Evolutionary conservation across 2,329 filamentous ascomycete genomes (phyloP).

Genomic region (Fonsecaea pedrosoi): DNA sequence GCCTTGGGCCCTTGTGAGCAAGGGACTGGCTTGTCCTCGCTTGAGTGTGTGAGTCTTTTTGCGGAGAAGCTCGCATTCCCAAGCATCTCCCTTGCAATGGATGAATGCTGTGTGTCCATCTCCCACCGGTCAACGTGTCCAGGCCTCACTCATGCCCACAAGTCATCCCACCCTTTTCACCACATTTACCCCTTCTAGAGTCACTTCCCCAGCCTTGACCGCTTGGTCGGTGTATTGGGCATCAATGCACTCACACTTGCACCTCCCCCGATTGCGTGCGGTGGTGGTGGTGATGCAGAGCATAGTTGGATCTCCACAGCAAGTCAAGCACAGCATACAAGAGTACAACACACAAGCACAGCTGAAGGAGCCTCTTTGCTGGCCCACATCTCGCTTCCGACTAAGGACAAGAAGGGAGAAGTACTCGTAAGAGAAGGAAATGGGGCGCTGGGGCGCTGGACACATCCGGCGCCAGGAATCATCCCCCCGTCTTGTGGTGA

Average conservation of each 20-base stretch:
- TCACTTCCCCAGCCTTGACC: neutral
- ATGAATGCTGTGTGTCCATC: neutral
- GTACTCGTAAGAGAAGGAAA: constrained; percentile 3
- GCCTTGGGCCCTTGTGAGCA: neutral
- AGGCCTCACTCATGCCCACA: neutral
- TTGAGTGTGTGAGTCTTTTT: neutral
- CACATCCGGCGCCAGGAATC: constrained; percentile 17
- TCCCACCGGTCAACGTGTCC: neutral
- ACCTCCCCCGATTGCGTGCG: neutral
- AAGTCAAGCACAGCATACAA: neutral
- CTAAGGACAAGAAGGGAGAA: neutral
- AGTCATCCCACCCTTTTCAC: neutral
- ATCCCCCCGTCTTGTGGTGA: constrained; percentile 17
- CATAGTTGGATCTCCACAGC: constrained; percentile 2
- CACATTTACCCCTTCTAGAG: neutral
- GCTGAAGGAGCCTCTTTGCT: neutral
- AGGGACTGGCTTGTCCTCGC: constrained; percentile 2
- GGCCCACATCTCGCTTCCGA: neutral
- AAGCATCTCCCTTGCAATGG: neutral
- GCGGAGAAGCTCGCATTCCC: constrained; percentile 7
- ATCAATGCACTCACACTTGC: neutral
- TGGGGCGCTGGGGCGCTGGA: constrained; percentile 12
- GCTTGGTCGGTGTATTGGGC: constrained; percentile 5
- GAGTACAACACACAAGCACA: neutral
- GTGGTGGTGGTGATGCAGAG: neutral